Base-by-base conservation (phyloP, 2,329 filamentous ascomycete species). In the Cephalotrichum gorgonifer region DNA sequence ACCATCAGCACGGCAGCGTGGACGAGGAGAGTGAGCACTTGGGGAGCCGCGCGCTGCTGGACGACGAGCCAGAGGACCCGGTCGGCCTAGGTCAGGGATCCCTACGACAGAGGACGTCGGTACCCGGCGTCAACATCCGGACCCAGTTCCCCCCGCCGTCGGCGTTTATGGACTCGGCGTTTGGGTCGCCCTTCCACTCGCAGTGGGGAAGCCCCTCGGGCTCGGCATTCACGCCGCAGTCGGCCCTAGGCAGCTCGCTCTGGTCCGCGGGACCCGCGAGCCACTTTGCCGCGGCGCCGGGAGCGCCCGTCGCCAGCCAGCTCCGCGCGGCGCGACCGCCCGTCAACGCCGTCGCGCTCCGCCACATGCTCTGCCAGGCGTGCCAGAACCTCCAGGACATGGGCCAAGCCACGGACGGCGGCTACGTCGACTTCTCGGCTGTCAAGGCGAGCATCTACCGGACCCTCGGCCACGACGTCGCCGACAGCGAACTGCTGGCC, bases 1-100 rank as follows among this genome's bases (percentile, higher is more conserved):
- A n/a, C n/a, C n/a, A n/a, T n/a, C 20, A 35, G 4, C 46, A 43
- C 35, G 35, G 31, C 12, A 39, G 8, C 23, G 81, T 84, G 50
- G 70, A 88, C 20, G 88, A 91, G 49, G 79, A 87, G 49, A 85
- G 82, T 53, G 79, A 84, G 52, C 89, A 93, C 57, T 74, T 98
- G 25, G 93, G 93, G 12, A 97, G 91, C 64, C 90, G 88, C 57
- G 93, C 90, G 12, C 72, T 98, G 12, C 72, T 97, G 43, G 84
- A 84, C 53, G 89, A 94, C 60, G 87, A 72, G 66, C 50, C 51
- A 14, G 52, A 53, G 30, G 52, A 52, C 15, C 50, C 50, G 11
- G 31, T 48, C 43, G 14, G n/a, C 31, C 12, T 44, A 30, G 42
- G 31, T 17, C 42, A 45, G 14, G 43, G 17, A 14, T 31, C 38